Evolutionary conservation across 768 basidiomycete genomes (phyloP).

Genomic region (Pleurotus platypus): DNA sequence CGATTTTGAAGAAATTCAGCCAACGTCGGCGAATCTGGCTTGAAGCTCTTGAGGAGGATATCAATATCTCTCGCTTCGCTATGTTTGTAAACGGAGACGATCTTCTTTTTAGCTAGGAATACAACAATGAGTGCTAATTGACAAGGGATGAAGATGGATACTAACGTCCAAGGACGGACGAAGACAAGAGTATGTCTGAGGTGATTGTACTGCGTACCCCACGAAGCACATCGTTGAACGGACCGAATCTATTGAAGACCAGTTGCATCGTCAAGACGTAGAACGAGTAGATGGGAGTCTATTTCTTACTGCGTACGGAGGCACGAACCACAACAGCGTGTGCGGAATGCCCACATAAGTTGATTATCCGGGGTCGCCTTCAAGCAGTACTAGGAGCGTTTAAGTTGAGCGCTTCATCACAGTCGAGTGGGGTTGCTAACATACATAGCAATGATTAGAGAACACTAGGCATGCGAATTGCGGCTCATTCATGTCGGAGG

Average conservation of each 20-base stretch:
- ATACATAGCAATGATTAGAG: slow-evolving; percentile 40
- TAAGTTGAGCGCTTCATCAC: too few relatives aligned
- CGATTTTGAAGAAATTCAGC: slow-evolving; percentile 8
- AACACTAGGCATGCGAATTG: slow-evolving; percentile 45
- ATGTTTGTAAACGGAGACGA: neutral
- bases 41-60: neutral
- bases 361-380: slow-evolving; percentile 7
- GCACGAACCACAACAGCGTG: slow-evolving; percentile 14
- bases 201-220: neutral
- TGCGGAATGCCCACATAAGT: slow-evolving; percentile 14
- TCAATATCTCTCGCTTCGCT: neutral
- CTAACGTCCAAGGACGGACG: neutral
- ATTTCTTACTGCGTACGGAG: slow-evolving; percentile 11
- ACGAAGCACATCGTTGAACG: too few relatives aligned
- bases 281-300: neutral
- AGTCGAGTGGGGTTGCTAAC: neutral
- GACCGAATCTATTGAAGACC: neutral
- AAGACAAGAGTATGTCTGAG: neutral
- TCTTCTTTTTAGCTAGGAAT: neutral
- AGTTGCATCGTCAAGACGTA: neutral
- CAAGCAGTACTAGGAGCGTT: slow-evolving; percentile 12
- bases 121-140: neutral
- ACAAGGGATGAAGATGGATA: neutral
- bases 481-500: slow-evolving; percentile 38
- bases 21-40: neutral